A percentile compares a stretch with the other conserved stretches of the same genome.
Evolutionary conservation across 2,329 filamentous ascomycete species (phyloP).

Genomic region (Leptographium radiaticola): DNA sequence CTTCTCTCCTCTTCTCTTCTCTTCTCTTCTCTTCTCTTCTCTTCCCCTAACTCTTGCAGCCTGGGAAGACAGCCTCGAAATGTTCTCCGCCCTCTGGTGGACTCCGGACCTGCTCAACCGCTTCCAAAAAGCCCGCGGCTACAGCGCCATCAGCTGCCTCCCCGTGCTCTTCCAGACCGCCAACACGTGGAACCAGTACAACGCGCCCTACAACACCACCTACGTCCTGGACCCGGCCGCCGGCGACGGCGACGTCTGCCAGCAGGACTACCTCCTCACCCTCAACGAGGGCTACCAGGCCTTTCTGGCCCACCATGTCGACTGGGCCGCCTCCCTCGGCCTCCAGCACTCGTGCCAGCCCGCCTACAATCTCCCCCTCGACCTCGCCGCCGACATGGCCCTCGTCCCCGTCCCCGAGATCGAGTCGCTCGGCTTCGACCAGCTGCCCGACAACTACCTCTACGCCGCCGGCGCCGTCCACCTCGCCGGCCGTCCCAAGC

Average conservation of each 20-base stretch:
- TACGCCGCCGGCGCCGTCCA: conserved; percentile 15
- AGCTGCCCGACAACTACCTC: conserved; percentile 13
- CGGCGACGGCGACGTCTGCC: conserved; percentile 10
- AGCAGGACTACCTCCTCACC: conserved; percentile 13
- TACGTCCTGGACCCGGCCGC: conserved; percentile 7
- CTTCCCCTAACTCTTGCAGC: conserved; percentile 1
- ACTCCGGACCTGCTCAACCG: conserved; percentile 10
- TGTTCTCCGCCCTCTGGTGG: conserved; percentile 14
- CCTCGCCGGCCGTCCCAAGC: conserved; percentile 9
- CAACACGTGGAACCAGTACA: conserved; percentile 10
- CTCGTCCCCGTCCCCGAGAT: conserved; percentile 13
- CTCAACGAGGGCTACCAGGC: conserved; percentile 8
- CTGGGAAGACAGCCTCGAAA: conserved; percentile 17
- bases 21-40: too few species aligned
- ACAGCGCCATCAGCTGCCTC: conserved; percentile 10
- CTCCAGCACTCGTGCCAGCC: conserved; percentile 14
- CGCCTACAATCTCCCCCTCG: conserved; percentile 15
- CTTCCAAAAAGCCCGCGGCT: conserved; percentile 11
- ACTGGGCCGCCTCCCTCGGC: conserved; percentile 17
- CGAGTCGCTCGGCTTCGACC: conserved; percentile 14
- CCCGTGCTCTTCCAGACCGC: conserved; percentile 14
- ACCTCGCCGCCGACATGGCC: conserved; percentile 11
- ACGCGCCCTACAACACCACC: conserved; percentile 12
- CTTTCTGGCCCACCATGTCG: conserved; percentile 18
- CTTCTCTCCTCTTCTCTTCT: too few species aligned